Conservation (phyloP, 2,329 filamentous ascomycete genomes). For the Epichloe amarillans region DNA sequence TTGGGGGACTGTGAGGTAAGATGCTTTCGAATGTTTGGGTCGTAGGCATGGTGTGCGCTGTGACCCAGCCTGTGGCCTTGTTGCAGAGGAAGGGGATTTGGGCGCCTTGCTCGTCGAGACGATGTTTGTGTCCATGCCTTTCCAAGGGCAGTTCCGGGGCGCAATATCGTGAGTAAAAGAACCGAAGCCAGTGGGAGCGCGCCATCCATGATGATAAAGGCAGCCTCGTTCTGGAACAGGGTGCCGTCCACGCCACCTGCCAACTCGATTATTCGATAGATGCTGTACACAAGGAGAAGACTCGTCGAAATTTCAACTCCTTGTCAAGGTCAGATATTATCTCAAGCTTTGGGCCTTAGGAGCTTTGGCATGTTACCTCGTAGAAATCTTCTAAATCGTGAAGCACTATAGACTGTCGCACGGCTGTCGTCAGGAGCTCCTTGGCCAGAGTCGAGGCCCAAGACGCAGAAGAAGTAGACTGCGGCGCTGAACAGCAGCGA, state of each 20-base stretch:
- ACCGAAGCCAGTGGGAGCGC: constrained; percentile 24
- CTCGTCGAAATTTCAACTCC: constrained; percentile 23
- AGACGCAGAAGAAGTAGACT: constrained; percentile 27
- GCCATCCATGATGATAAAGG: constrained; percentile 27
- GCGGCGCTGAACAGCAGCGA: constrained; percentile 26
- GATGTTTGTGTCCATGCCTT: constrained; percentile 27
- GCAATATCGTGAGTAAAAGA: constrained; percentile 22
- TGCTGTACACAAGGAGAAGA: constrained; percentile 27
- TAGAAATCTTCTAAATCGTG: constrained; percentile 29
- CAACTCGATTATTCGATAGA: constrained; percentile 28
- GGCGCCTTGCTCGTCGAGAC: constrained; percentile 13
- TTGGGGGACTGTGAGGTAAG: constrained; percentile 14
- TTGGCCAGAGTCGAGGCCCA: constrained; percentile 23
- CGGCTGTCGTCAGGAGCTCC: constrained; percentile 26
- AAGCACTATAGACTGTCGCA: constrained; percentile 26
- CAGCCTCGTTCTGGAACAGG: constrained; percentile 25
- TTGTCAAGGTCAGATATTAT: constrained; percentile 8
- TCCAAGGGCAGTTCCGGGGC: constrained; percentile 27
- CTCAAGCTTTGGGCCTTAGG: too few species aligned
- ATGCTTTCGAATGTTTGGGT: constrained; percentile 20
- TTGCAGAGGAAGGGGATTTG: constrained; percentile 9
- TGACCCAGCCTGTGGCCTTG: constrained; percentile 7
- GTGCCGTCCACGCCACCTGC: constrained; percentile 20
- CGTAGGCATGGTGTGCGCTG: constrained; percentile 19
- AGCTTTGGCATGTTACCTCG: constrained; percentile 20